A percentile compares a stretch with the other conserved stretches of the same genome.
These are phyloP conservation scores for Anethum foeniculum DNA, from an alignment of 140 eudicot species.

Conservation along the genomic window DNA sequence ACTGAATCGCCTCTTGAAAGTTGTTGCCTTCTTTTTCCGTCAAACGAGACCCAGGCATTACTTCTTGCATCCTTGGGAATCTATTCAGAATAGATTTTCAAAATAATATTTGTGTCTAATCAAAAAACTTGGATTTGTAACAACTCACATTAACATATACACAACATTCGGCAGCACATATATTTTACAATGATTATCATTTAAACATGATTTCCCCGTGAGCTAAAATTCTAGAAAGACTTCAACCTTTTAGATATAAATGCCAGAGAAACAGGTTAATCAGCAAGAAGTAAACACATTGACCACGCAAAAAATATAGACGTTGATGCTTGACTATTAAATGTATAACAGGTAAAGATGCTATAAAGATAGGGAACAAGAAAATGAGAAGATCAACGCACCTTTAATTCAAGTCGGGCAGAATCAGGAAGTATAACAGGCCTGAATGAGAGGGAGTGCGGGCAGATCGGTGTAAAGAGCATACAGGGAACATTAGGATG, in stretches of 20 bases:
- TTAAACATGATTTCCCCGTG: neutral
- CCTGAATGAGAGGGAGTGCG: conserved; percentile 94
- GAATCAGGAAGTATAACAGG: conserved; percentile 99
- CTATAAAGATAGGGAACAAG: no score
- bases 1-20: conserved; percentile 95
- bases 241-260: neutral
- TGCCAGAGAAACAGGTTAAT: neutral
- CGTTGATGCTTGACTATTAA: neutral
- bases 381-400: neutral
- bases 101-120: neutral
- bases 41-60: conserved; percentile 98
- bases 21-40: conserved; percentile 99
- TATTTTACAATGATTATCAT: neutral
- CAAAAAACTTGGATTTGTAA: neutral
- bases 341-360: neutral
- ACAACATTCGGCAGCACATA: neutral
- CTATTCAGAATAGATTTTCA: conserved; percentile 26
- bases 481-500: conserved; percentile 99
- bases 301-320: neutral
- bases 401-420: conserved; percentile 94
- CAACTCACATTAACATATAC: neutral
- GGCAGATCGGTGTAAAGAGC: conserved; percentile 96
- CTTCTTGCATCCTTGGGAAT: conserved; percentile 96
- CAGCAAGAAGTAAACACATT: neutral
- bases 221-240: neutral